Evolutionary conservation across 2,329 filamentous ascomycete species (phyloP).

Genomic region (Chaetomiaceae sp.): DNA sequence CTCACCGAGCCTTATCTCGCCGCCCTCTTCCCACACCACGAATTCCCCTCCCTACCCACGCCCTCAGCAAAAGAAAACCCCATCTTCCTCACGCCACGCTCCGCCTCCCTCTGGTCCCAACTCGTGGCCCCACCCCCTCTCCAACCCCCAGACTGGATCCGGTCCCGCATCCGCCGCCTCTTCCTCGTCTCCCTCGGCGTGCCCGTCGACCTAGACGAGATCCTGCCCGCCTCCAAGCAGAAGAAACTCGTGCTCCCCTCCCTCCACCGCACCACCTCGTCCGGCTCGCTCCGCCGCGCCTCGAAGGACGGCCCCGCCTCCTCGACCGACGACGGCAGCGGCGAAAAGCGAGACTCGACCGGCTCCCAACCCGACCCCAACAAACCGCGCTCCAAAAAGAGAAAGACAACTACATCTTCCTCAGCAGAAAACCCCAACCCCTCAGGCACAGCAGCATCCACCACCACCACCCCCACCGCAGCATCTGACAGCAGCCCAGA

Average conservation of each 20-base stretch:
- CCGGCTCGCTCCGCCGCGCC: constrained; percentile 45
- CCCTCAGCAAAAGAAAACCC: constrained; percentile 50
- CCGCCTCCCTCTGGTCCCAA: constrained; percentile 91
- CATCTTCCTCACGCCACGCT: constrained; percentile 79
- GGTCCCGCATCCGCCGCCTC: constrained; percentile 86
- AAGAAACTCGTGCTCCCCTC: constrained; percentile 95
- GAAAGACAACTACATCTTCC: too few relatives aligned
- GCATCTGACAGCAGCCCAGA: constrained; percentile 44
- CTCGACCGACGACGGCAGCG: neutral
- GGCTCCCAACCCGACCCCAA: neutral
- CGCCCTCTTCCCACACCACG: constrained; percentile 57
- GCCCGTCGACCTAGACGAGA: constrained; percentile 94
- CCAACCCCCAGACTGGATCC: constrained; percentile 96
- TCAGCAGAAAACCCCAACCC: neutral
- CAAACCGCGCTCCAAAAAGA: too few relatives aligned
- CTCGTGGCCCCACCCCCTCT: constrained; percentile 90
- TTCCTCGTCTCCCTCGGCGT: constrained; percentile 96
- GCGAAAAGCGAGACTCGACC: neutral
- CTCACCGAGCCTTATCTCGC: constrained; percentile 63
- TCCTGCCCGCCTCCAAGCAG: constrained; percentile 92
- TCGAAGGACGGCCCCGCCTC: constrained; percentile 50
- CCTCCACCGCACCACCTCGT: constrained; percentile 49
- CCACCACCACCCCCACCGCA: too few relatives aligned
- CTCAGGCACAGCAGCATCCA: neutral
- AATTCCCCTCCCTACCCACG: constrained; percentile 46